Percentiles rank a stretch among this genome's conserved stretches.
phyloP scores from a whole-genome alignment of 1,284 basidiomycete species.

The Cerrena zonata region DNA sequence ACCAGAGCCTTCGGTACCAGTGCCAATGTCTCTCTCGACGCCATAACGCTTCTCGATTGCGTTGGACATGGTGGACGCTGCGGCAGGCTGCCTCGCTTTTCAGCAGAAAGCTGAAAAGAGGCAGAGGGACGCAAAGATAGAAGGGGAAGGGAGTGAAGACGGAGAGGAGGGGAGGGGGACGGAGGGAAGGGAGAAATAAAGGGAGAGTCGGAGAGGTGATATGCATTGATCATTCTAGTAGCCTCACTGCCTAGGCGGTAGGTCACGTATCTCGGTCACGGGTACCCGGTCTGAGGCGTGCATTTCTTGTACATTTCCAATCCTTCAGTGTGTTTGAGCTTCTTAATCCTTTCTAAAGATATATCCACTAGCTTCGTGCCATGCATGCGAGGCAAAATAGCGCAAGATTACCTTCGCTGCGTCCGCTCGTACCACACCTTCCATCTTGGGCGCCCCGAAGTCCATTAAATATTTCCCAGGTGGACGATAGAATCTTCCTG shows the following conservation, averaged over 20 bases:
- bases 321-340: no score
- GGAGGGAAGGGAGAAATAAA: background rate
- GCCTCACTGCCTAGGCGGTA: background rate
- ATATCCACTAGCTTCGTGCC: no score
- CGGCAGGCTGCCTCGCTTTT: background rate
- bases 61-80: conserved; percentile 6
- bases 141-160: conserved; percentile 2
- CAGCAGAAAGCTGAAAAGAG: conserved; percentile 3
- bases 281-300: no score
- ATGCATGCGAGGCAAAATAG: no score
- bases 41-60: conserved; percentile 6
- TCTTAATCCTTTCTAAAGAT: no score
- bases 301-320: no score
- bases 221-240: background rate
- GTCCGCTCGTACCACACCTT: no score
- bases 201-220: conserved; percentile 2
- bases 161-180: background rate
- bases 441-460: no score
- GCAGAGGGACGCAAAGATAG: background rate
- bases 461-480: no score
- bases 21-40: background rate
- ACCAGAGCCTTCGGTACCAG: background rate
- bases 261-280: background rate
- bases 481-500: no score
- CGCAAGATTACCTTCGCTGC: no score